Base-by-base conservation (phyloP, 331 rosid genomes). In the Erythrophleum ivorense region DNA sequence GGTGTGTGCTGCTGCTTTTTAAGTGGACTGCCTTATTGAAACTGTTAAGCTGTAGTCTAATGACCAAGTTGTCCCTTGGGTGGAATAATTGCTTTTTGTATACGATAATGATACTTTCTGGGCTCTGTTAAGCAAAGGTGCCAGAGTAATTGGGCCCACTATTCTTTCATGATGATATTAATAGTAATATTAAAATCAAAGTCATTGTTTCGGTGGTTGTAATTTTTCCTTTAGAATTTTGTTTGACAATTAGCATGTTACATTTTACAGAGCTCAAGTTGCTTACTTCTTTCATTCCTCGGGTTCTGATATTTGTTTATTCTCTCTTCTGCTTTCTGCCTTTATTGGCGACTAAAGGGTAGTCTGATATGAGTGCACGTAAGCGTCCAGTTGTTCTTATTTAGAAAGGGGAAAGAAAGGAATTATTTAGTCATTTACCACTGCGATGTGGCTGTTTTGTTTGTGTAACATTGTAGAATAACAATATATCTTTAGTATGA, bases 21-120 rank as follows among this genome's bases (percentile, higher is more conserved):
- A 15, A 43, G 50, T 48, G 74, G 36, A 69, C 10, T 16, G 75
- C 7, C 31, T 50, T 71, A 49, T 14, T 13, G 12, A 24, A 45
- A 45, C 31, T 55, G 10, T n/a, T 18, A 5, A 18, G 29, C 62
- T n/a, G 29, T 15, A 2, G 19, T 69, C 57, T n/a, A 18, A 46
- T 18, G 81, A 85, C 91, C 9, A 73, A 62, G 58, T 80, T 83
- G 82, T 63, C 84, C 84, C 87, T 55, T 73, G 3, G 21, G 29
- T 21, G 33, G 14, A 46, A 43, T 60, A 29, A 60, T 45, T 9
- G 60, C 55, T 10, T 46, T 14, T 6, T 14, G 5, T 31, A 4
- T 5, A 2, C 12, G 40, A 46, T n/a, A 70, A 21, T 46, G 19
- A 70, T 46, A 38, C 75, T 13, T 70, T 46, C 57, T 14, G 1